Evolutionary conservation across 139 green algal genomes (phyloP), one percentile per base, ranked within the genome.

Genomic region (Yamagishiella unicocca): DNA sequence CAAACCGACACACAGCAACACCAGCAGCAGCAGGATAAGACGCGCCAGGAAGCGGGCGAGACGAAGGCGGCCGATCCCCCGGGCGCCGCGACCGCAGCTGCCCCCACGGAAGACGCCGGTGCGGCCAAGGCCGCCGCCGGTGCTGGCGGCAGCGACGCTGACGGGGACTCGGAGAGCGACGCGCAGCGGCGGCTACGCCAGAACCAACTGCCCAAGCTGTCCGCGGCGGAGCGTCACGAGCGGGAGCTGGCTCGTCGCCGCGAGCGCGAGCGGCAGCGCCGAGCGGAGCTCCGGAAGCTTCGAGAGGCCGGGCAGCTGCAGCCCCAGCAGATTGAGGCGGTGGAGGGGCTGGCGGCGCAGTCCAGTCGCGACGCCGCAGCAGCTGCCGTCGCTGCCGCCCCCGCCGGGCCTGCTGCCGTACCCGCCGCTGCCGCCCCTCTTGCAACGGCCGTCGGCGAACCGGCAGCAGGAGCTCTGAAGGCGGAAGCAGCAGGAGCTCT

Each of bases 141-240:
- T 9, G 42, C 27, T 12, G 55, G 37, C 58, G 77, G 58, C 25
- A 58, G 50, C 77, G 58, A 74, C 10, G 58, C 77, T 27, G 54
- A 74, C 58, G 38, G 37, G 29, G 58, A 74, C 54, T 55, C 58
- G 6, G 77, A 84, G 37, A 68, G 6, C 38, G 77, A 73, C 53
- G 40, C 50, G 6, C 43, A n/a, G 4, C 24, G 70, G 40, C 1
- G 64, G 21, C 71, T 14, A 4, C 40, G 33, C 25, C 14, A 58
- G 38, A 31, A 58, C 21, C 71, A 58, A 27, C 71, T 46, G 31
- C 14, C 31, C 12, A 67, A 68, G 61, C 58, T 86, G 31, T 42
- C 80, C n/a, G 80, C 80, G 1, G 64, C 80, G 22, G 80, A 86
- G 80, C 80, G 80, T 2, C 80, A 86, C 45, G 62, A 86, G 80